Percentiles rank a stretch among this genome's conserved stretches.
These are phyloP conservation scores for Solanum hybrid DNA, from an alignment of 305 asterid species.

Conservation along the genomic window DNA sequence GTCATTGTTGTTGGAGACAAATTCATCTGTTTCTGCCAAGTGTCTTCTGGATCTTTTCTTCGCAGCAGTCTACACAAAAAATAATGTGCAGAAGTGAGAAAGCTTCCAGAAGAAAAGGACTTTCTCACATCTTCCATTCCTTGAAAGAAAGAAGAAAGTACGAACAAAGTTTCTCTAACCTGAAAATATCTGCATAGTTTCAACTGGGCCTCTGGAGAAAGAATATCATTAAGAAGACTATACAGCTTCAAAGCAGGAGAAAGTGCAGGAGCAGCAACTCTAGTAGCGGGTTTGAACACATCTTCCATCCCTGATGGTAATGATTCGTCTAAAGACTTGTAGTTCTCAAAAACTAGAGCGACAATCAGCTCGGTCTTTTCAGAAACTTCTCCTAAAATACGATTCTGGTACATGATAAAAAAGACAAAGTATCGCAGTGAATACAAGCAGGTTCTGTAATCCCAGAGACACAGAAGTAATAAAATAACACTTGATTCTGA, in stretches of 20 bases:
- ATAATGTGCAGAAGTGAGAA: neutral
- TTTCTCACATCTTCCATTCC: neutral
- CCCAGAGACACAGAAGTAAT: neutral
- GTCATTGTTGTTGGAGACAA: slow-evolving; percentile 48
- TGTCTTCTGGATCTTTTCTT: slow-evolving; percentile 82
- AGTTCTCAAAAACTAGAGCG: slow-evolving; percentile 64
- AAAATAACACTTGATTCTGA: neutral
- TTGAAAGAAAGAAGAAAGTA: neutral
- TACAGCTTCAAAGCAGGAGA: slow-evolving; percentile 68
- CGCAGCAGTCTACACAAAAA: slow-evolving; percentile 60
- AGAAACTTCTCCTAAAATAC: slow-evolving; percentile 73
- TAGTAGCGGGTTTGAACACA: slow-evolving; percentile 59
- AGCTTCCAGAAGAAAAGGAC: neutral
- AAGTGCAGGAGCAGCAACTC: slow-evolving; percentile 71
- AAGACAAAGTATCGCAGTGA: neutral
- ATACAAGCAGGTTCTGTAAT: neutral
- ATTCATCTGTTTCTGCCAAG: slow-evolving; percentile 82
- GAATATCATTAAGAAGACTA: slow-evolving; percentile 73
- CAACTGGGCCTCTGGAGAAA: slow-evolving; percentile 64
- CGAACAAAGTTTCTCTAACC: slow-evolving; percentile 24
- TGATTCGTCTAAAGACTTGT: slow-evolving; percentile 80
- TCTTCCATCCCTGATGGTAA: slow-evolving; percentile 59
- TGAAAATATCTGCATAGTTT: slow-evolving; percentile 84
- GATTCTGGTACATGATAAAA: slow-evolving; percentile 36
- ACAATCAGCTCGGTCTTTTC: slow-evolving; percentile 69